Percentiles rank a stretch among this genome's conserved stretches.
Conservation (phyloP, 805 yeast species). For the Limtongia smithiae region DNA sequence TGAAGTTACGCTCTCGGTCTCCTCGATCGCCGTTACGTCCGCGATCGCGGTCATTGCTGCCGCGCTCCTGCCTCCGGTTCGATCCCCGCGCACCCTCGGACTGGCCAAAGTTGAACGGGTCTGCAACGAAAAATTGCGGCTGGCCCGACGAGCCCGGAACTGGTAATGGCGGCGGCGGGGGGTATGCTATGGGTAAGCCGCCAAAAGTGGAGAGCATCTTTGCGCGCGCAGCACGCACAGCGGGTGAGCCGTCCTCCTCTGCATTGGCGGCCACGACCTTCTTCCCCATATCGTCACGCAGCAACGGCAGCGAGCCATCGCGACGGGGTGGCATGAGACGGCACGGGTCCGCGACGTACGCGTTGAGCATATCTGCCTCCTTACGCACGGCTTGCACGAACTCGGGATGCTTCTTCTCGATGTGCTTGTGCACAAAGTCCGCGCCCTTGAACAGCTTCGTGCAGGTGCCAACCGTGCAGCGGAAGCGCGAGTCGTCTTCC, state of each 20-base stretch:
- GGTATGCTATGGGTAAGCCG: conserved; percentile 19
- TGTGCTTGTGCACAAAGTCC: conserved; percentile 29
- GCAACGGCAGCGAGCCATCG: conserved; percentile 17
- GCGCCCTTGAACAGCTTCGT: conserved; percentile 27
- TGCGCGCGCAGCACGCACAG: neutral
- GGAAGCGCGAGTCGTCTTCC: conserved; percentile 25
- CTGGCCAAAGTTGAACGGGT: conserved; percentile 17
- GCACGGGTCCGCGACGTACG: conserved; percentile 24
- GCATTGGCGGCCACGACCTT: neutral
- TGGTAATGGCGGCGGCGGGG: conserved; percentile 6
- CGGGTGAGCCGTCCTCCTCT: neutral
- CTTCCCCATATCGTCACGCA: neutral
- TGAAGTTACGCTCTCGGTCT: neutral
- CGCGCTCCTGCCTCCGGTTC: neutral
- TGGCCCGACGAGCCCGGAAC: conserved; percentile 1
- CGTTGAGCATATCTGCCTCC: conserved; percentile 14
- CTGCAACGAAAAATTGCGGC: conserved; percentile 5
- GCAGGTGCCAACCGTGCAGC: conserved; percentile 28
- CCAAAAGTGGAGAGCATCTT: conserved; percentile 7
- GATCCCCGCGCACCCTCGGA: neutral
- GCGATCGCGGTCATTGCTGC: conserved; percentile 6
- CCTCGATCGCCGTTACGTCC: conserved; percentile 5
- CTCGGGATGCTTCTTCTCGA: conserved; percentile 26
- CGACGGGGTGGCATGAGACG: conserved; percentile 16
- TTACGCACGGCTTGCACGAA: conserved; percentile 11